A percentile compares a stretch with the other conserved stretches of the same genome.
phyloP scores from a whole-genome alignment of 805 yeast species.

The Candida silvatica region DNA sequence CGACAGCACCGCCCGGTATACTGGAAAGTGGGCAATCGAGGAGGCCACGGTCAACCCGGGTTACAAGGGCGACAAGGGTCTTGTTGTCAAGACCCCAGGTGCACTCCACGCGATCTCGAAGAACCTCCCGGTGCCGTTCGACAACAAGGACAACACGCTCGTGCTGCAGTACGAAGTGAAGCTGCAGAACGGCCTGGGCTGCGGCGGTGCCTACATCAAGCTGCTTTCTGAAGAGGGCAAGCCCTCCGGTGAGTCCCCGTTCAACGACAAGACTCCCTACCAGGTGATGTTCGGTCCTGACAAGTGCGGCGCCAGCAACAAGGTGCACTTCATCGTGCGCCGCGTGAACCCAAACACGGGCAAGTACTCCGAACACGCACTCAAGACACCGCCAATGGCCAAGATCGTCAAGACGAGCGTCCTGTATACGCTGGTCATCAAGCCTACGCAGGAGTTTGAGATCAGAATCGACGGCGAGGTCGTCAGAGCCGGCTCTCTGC shows the following conservation, averaged over 20 bases:
- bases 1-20: constrained; percentile 48
- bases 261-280: constrained; percentile 62
- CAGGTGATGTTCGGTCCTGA: constrained; percentile 95
- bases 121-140: constrained; percentile 45
- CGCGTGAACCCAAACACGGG: constrained; percentile 48
- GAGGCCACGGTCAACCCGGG: constrained; percentile 53
- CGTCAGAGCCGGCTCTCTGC: constrained; percentile 59
- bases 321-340: constrained; percentile 67
- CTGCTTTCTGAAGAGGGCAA: constrained; percentile 41
- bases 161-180: constrained; percentile 89
- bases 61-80: constrained; percentile 58
- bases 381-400: constrained; percentile 60
- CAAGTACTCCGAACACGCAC: constrained; percentile 59
- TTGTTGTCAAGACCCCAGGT: constrained; percentile 68
- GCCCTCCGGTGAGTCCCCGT: constrained; percentile 28
- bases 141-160: constrained; percentile 53
- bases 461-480: constrained; percentile 76
- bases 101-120: constrained; percentile 78
- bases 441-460: constrained; percentile 61
- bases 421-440: constrained; percentile 70
- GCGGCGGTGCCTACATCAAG: constrained; percentile 90
- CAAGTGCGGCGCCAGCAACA: constrained; percentile 73
- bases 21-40: constrained; percentile 72
- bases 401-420: constrained; percentile 46
- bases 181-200: constrained; percentile 64